phyloP scores from a whole-genome alignment of 108 stramenopile species.

The Stephanodiscus triporus region DNA sequence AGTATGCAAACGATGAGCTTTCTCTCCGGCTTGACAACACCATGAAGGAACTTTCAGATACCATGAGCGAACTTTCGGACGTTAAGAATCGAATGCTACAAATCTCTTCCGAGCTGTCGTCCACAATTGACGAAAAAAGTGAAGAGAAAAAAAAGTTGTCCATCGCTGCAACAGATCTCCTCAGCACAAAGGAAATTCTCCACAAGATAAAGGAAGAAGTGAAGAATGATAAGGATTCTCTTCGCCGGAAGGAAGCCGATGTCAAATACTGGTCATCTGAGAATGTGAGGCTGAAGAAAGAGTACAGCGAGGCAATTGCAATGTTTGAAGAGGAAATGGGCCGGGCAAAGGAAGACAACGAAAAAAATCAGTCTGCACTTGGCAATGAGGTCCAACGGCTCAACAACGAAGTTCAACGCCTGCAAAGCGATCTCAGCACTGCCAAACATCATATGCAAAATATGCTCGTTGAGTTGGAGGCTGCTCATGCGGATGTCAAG shows the following conservation, averaged over 20 bases:
- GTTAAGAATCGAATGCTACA: slow-evolving; percentile 8
- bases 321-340: slow-evolving; percentile 36
- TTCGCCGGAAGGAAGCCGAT: slow-evolving; percentile 6
- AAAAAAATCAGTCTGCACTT: slow-evolving; percentile 1
- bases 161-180: slow-evolving; percentile 9
- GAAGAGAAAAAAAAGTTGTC: slow-evolving; percentile 10
- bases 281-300: slow-evolving; percentile 32
- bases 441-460: slow-evolving; percentile 34
- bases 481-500: background rate
- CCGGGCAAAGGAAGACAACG: slow-evolving; percentile 2
- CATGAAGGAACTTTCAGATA: slow-evolving; percentile 21
- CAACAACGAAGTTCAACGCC: background rate
- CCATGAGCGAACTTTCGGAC: slow-evolving; percentile 15
- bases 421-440: slow-evolving; percentile 17
- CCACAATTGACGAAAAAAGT: slow-evolving; percentile 12
- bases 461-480: slow-evolving; percentile 32
- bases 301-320: slow-evolving; percentile 25
- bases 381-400: background rate
- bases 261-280: slow-evolving; percentile 17
- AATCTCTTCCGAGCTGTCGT: slow-evolving; percentile 23
- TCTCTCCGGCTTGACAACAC: slow-evolving; percentile 22
- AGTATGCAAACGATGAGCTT: background rate
- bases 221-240: background rate
- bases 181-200: slow-evolving; percentile 15
- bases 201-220: slow-evolving; percentile 19